phyloP scores from a whole-genome alignment of 805 yeast species.

The Yueomyces sp. region DNA sequence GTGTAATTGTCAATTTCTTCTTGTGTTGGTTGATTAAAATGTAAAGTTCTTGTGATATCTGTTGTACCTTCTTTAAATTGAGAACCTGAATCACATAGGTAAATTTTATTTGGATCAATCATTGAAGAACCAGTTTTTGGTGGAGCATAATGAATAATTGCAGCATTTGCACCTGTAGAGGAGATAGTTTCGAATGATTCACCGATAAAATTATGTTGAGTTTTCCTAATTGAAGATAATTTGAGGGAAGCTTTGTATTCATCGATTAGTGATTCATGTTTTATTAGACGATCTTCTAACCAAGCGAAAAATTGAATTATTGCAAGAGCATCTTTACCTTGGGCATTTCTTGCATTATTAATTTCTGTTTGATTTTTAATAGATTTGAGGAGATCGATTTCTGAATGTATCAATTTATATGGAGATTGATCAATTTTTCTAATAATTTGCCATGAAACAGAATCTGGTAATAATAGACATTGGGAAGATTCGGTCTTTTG shows the following conservation, averaged over 20 bases:
- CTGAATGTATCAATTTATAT: slow-evolving; percentile 36
- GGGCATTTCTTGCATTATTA: slow-evolving; percentile 60
- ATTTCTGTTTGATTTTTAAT: slow-evolving; percentile 66
- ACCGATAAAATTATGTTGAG: slow-evolving; percentile 46
- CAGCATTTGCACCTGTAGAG: slow-evolving; percentile 62
- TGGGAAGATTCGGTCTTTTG: slow-evolving; percentile 13
- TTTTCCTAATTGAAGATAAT: slow-evolving; percentile 39
- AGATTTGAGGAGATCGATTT: slow-evolving; percentile 56
- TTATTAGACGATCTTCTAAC: slow-evolving; percentile 50
- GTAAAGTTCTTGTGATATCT: slow-evolving; percentile 82
- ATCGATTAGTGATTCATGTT: slow-evolving; percentile 31
- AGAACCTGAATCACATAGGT: slow-evolving; percentile 80
- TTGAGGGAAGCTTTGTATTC: slow-evolving; percentile 58
- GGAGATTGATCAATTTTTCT: slow-evolving; percentile 26
- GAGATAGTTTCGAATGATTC: slow-evolving; percentile 68
- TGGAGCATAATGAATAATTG: slow-evolving; percentile 68
- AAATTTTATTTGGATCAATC: slow-evolving; percentile 56
- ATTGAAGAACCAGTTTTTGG: slow-evolving; percentile 40
- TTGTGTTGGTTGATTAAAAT: slow-evolving; percentile 41
- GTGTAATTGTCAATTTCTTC: slow-evolving; percentile 64
- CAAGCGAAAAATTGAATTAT: slow-evolving; percentile 66
- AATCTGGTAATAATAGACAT: slow-evolving; percentile 38
- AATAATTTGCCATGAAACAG: slow-evolving; percentile 57
- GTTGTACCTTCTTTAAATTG: slow-evolving; percentile 93
- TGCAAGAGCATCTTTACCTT: slow-evolving; percentile 72